These are phyloP conservation scores for Lagenaria siceraria DNA, from an alignment of 306 rosid genomes.

Conservation along the genomic window DNA sequence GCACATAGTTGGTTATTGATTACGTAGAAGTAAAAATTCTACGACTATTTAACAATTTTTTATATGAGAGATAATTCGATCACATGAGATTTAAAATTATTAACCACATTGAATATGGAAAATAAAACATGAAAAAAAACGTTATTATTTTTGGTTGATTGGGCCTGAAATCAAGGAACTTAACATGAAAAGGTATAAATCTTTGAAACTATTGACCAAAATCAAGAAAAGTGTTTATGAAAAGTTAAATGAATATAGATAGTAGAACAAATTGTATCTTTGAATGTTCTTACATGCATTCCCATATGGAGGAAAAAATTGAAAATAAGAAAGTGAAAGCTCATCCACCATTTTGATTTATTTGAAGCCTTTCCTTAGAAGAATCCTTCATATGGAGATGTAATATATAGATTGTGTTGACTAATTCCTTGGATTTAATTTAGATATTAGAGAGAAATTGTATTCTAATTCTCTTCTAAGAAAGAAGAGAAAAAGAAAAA, in stretches of 20 bases:
- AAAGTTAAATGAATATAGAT: not conserved
- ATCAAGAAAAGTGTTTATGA: not conserved
- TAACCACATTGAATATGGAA: too few relatives aligned
- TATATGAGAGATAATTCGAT: too few relatives aligned
- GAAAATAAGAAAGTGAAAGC: not conserved
- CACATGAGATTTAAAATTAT: too few relatives aligned
- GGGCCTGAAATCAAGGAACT: not conserved
- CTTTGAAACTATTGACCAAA: not conserved
- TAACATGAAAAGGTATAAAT: too few relatives aligned
- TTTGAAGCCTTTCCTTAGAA: not conserved
- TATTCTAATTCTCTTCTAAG: not conserved
- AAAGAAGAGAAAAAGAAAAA: too few relatives aligned
- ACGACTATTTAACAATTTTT: too few relatives aligned
- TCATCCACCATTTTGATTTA: not conserved
- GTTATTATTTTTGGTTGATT: too few relatives aligned
- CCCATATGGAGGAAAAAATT: not conserved
- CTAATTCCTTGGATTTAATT: not conserved
- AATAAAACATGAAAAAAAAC: too few relatives aligned
- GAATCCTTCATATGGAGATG: not conserved
- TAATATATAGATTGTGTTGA: not conserved
- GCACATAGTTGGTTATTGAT: too few relatives aligned
- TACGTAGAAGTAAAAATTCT: too few relatives aligned
- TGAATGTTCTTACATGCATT: not conserved
- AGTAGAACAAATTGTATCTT: not conserved
- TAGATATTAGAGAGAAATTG: not conserved